Evolutionary conservation across 768 basidiomycete species (phyloP), one percentile per base, ranked within the genome.

Genomic region (Termitomyces eurrhizus): DNA sequence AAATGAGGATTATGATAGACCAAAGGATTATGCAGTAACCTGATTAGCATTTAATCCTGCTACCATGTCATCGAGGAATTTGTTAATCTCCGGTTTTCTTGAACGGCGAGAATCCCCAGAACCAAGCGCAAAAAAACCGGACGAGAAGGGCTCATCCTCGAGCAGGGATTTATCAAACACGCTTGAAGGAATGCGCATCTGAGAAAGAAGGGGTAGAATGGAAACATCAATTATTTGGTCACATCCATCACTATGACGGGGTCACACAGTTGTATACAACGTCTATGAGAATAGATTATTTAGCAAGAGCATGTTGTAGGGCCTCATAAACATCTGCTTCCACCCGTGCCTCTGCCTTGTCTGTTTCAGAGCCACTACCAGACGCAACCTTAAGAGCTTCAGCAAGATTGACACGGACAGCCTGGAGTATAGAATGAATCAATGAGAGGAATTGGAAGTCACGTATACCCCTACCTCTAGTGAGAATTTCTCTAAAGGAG

Each of bases 301-400:
- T 67, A 57, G 76, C 72, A 65, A 98, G 75, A 66, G 94, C 94
- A 65, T 90, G 84, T 74, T 98, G 95, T 61, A 99, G 81, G 46
- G 93, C 86, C 80, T 98, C 97, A 72, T 95, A 98, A 59, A 98
- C 95, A 70, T 96, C 95, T 39, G 91, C 90, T 78, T 99, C 96
- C 72, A 98, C 86, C 66, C 86, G 84, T 36, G 95, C 97, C 77
- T 95, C 95, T 62, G 88, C 77, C 81, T 94, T 98, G 75, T 94
- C 94, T 67, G 89, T 88, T 74, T 98, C 97, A 49, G 93, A 87
- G 35, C 94, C 95, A 69, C 81, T 90, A 46, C 95, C 93, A 45
- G 80, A 73, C 2, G 87, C 83, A 36, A 93, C 91, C 71, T 84
- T 87, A 73, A 90, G 80, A 29, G 95, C 95, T 68, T 98, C 95